Percentiles rank a stretch among this genome's conserved stretches.
These are phyloP conservation scores for Tolypocladium ovalisporum DNA, from an alignment of 2,329 filamentous ascomycete genomes.

Conservation along the genomic window DNA sequence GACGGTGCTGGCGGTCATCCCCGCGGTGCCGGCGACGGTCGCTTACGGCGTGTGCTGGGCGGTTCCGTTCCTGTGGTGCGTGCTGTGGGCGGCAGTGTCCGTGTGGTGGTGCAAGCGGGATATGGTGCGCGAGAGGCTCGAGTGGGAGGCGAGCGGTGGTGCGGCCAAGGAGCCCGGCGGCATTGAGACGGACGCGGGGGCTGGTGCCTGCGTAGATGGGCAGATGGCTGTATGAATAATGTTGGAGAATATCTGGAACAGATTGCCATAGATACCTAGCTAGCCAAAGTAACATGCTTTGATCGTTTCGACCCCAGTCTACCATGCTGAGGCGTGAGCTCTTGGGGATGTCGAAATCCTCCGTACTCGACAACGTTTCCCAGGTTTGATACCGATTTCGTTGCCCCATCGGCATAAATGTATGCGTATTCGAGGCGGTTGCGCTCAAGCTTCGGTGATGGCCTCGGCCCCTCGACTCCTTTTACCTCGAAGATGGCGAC, in stretches of 20 bases:
- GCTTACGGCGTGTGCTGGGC: slow-evolving; percentile 28
- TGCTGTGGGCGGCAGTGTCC: slow-evolving; percentile 22
- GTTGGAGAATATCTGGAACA: background rate
- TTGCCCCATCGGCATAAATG: too few relatives aligned
- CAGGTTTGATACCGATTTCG: background rate
- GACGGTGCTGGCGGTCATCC: slow-evolving; percentile 24
- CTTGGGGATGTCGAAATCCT: background rate
- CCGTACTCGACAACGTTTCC: too few relatives aligned
- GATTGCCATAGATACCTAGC: background rate
- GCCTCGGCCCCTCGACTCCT: too few relatives aligned
- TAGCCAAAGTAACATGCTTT: background rate
- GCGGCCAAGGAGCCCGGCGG: background rate
- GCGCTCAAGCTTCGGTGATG: too few relatives aligned
- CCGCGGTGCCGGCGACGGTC: slow-evolving; percentile 20
- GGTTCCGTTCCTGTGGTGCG: slow-evolving; percentile 26
- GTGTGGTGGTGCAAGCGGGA: slow-evolving; percentile 25
- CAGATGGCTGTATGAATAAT: background rate
- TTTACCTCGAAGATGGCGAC: too few relatives aligned
- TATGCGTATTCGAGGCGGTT: too few relatives aligned
- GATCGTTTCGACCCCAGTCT: background rate
- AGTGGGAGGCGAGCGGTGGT: slow-evolving; percentile 19
- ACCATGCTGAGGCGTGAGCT: background rate
- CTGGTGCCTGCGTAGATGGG: background rate
- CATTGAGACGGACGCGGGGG: background rate
- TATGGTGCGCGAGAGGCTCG: slow-evolving; percentile 24